A percentile compares a stretch with the other conserved stretches of the same genome.
Conservation (phyloP, 208 protist species). For the Acanthamoeba triangularis region DNA sequence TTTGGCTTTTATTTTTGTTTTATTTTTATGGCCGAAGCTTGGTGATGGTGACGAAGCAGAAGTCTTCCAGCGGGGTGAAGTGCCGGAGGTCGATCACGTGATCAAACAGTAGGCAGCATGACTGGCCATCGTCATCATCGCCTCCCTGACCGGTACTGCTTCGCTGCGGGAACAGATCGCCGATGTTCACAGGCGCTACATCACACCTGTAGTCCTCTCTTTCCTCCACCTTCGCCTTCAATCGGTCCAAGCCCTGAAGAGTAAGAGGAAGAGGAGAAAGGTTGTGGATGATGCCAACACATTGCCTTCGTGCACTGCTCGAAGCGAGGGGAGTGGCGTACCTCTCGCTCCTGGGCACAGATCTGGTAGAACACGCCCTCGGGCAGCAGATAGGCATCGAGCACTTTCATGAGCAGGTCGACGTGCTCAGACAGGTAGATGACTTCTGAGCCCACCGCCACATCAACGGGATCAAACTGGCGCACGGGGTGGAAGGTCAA, state of each 20-base stretch:
- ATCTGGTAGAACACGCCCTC: slow-evolving; percentile 35
- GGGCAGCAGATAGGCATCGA: slow-evolving; percentile 15
- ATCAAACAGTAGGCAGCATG: slow-evolving; percentile 34
- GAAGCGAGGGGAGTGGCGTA: background rate
- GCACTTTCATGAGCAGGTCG: slow-evolving; percentile 32
- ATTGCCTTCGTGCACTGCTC: background rate
- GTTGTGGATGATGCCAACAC: background rate
- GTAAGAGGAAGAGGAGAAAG: background rate
- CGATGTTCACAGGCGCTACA: background rate
- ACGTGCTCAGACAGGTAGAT: slow-evolving; percentile 40
- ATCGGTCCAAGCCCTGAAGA: background rate
- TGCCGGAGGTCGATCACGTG: slow-evolving; percentile 9
- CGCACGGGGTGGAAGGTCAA: background rate
- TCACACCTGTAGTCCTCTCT: background rate
- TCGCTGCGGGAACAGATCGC: background rate
- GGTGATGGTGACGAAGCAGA: background rate
- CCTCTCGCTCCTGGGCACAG: slow-evolving; percentile 41
- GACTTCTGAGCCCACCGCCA: background rate
- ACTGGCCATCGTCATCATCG: no score
- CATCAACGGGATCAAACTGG: slow-evolving; percentile 12
- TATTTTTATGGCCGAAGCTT: background rate
- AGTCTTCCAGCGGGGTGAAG: background rate
- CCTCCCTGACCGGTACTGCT: no score
- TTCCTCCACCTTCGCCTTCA: background rate
- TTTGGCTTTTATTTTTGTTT: background rate